Percentiles rank a stretch among this genome's conserved stretches.
Evolutionary conservation across 2,329 filamentous ascomycete species (phyloP).

Genomic region (Monosporascus sp.): DNA sequence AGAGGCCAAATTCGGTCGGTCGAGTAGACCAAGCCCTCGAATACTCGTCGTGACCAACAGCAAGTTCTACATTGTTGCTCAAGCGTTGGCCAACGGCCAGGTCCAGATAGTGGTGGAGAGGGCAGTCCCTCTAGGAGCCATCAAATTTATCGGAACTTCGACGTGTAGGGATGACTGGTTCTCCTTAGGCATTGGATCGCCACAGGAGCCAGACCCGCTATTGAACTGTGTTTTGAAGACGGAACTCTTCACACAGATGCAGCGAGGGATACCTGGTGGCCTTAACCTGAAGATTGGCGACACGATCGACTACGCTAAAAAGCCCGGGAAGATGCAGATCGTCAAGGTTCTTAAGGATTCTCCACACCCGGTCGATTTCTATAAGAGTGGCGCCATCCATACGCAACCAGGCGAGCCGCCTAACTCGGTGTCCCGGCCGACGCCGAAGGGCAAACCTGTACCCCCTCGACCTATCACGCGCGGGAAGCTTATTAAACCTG

Average conservation of each 20-base stretch:
- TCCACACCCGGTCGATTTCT: slow-evolving; percentile 68
- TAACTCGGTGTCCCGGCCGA: slow-evolving; percentile 75
- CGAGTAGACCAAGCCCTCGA: slow-evolving; percentile 85
- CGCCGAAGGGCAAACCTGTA: slow-evolving; percentile 80
- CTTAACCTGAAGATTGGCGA: slow-evolving; percentile 80
- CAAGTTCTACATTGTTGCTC: slow-evolving; percentile 85
- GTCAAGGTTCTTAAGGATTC: slow-evolving; percentile 92
- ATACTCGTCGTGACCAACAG: slow-evolving; percentile 78
- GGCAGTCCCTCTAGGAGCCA: slow-evolving; percentile 75
- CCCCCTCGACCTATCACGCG: slow-evolving; percentile 86
- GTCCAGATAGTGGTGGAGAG: slow-evolving; percentile 77
- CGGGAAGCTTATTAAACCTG: slow-evolving; percentile 86
- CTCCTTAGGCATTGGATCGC: slow-evolving; percentile 81
- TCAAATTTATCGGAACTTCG: slow-evolving; percentile 82
- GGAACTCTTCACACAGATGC: slow-evolving; percentile 91
- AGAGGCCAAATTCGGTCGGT: slow-evolving; percentile 92
- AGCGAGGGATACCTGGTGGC: slow-evolving; percentile 70
- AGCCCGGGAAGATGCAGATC: slow-evolving; percentile 82
- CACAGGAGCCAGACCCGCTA: slow-evolving; percentile 88
- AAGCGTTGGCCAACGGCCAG: slow-evolving; percentile 76
- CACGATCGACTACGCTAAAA: slow-evolving; percentile 92
- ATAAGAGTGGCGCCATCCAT: slow-evolving; percentile 91
- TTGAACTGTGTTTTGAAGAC: slow-evolving; percentile 94
- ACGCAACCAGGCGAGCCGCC: slow-evolving; percentile 79
- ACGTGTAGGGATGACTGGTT: slow-evolving; percentile 94